phyloP scores from a whole-genome alignment of 1,284 basidiomycete genomes.

The Pseudozyma pruni region DNA sequence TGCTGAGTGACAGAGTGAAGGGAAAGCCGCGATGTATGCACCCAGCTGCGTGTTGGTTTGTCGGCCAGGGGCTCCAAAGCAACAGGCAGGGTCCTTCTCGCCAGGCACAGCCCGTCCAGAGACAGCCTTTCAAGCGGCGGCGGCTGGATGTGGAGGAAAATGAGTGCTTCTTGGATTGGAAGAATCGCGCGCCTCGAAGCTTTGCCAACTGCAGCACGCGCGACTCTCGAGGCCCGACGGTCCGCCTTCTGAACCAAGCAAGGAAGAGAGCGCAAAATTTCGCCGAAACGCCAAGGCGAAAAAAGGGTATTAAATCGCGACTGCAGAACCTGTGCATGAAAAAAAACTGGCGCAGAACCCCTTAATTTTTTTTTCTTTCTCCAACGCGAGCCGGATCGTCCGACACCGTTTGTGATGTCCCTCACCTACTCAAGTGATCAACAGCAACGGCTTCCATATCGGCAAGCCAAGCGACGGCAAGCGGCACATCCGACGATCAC shows the following conservation, averaged over 20 bases:
- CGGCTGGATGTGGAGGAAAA: no score
- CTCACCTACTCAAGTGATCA: not conserved
- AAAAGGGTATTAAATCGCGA: conserved; percentile 26
- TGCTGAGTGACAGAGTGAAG: no score
- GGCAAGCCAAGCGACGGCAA: not conserved
- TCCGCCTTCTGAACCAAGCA: no score
- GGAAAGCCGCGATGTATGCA: no score
- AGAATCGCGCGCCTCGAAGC: no score
- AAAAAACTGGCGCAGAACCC: conserved; percentile 1
- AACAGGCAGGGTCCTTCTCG: no score
- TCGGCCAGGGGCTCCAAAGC: no score
- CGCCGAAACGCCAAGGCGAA: not conserved
- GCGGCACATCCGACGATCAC: not conserved
- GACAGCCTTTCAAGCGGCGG: no score
- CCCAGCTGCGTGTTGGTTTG: not conserved
- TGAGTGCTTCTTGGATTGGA: no score
- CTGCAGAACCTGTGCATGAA: not conserved
- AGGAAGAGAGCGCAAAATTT: not conserved
- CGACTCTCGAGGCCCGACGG: no score
- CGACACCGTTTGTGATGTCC: conserved; percentile 8
- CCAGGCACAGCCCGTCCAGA: no score
- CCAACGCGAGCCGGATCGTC: conserved; percentile 17
- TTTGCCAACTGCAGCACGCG: no score
- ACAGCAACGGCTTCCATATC: not conserved
- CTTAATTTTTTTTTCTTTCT: not conserved